Conservation (phyloP, 768 basidiomycete species). For the Suillus placidus region DNA sequence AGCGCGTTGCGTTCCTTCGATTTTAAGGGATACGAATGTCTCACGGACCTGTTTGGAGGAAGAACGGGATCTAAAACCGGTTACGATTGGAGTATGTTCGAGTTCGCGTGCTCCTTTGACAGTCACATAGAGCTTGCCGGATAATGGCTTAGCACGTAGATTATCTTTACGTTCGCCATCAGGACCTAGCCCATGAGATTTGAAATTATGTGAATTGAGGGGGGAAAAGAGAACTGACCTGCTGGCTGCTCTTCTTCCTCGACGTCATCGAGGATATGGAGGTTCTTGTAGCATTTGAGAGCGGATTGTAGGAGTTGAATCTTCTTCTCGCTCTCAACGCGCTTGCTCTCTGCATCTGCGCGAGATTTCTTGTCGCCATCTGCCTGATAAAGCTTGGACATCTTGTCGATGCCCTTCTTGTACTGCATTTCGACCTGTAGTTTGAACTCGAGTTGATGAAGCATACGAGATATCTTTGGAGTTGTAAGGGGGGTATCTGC, state of each 20-base stretch:
- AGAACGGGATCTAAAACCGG: slow-evolving; percentile 64
- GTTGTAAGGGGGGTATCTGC: slow-evolving; percentile 96
- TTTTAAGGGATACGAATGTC: slow-evolving; percentile 91
- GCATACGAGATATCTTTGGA: slow-evolving; percentile 95
- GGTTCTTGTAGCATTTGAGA: slow-evolving; percentile 93
- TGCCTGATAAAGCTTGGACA: slow-evolving; percentile 94
- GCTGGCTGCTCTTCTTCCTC: slow-evolving; percentile 76
- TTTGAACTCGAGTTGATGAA: slow-evolving; percentile 99
- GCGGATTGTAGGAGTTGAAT: slow-evolving; percentile 91
- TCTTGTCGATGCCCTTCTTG: slow-evolving; percentile 98
- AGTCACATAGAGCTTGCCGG: slow-evolving; percentile 88
- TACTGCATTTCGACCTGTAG: slow-evolving; percentile 98
- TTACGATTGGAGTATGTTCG: slow-evolving; percentile 84
- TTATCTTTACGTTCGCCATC: slow-evolving; percentile 92
- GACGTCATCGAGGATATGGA: slow-evolving; percentile 89
- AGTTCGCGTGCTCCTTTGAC: slow-evolving; percentile 91
- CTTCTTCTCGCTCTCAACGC: slow-evolving; percentile 94
- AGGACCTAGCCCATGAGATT: slow-evolving; percentile 46
- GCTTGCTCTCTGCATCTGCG: slow-evolving; percentile 91
- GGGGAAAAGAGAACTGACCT: slow-evolving; percentile 40
- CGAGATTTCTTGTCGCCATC: slow-evolving; percentile 98
- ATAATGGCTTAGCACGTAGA: slow-evolving; percentile 89
- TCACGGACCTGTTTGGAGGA: slow-evolving; percentile 78
- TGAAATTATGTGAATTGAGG: not conserved
- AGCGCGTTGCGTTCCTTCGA: slow-evolving; percentile 93